These are phyloP conservation scores for Ceratocystis lukuohia DNA, from an alignment of 2,329 filamentous ascomycete genomes.

Conservation along the genomic window DNA sequence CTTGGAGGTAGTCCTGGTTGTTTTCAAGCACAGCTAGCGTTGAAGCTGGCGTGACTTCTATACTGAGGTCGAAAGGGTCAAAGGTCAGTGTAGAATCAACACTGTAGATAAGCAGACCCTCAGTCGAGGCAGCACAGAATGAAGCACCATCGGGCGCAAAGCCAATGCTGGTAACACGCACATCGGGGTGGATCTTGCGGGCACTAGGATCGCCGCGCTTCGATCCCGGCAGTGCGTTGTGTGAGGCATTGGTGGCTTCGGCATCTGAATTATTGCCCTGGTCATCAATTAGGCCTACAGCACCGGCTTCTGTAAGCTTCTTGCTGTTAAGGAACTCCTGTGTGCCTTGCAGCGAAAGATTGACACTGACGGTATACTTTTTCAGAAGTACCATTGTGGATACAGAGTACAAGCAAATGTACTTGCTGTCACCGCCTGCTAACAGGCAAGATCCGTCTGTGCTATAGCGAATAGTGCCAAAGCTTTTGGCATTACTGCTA, in stretches of 20 bases:
- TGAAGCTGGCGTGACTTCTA: conserved; percentile 79
- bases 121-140: conserved; percentile 90
- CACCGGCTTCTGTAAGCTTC: conserved; percentile 79
- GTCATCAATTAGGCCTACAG: conserved; percentile 71
- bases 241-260: conserved; percentile 78
- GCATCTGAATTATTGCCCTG: conserved; percentile 36
- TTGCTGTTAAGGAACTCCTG: conserved; percentile 95
- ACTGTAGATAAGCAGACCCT: conserved; percentile 87
- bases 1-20: conserved; percentile 74
- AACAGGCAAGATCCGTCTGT: conserved; percentile 83
- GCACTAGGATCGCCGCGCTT: conserved; percentile 70
- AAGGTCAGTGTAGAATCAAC: conserved; percentile 75
- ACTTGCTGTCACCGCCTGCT: conserved; percentile 92
- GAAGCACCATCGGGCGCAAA: conserved; percentile 81
- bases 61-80: conserved; percentile 90
- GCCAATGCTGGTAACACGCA: conserved; percentile 69
- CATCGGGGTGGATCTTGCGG: conserved; percentile 63
- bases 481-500: conserved; percentile 77
- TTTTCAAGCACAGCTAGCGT: conserved; percentile 55
- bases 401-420: conserved; percentile 95
- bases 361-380: conserved; percentile 91
- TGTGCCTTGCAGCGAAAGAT: conserved; percentile 88
- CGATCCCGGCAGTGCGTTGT: conserved; percentile 70
- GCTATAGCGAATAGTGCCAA: conserved; percentile 78
- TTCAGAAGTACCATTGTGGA: conserved; percentile 81